These are phyloP conservation scores for Schizochytrium sp. DNA, from an alignment of 108 stramenopile genomes.

Conservation along the genomic window DNA sequence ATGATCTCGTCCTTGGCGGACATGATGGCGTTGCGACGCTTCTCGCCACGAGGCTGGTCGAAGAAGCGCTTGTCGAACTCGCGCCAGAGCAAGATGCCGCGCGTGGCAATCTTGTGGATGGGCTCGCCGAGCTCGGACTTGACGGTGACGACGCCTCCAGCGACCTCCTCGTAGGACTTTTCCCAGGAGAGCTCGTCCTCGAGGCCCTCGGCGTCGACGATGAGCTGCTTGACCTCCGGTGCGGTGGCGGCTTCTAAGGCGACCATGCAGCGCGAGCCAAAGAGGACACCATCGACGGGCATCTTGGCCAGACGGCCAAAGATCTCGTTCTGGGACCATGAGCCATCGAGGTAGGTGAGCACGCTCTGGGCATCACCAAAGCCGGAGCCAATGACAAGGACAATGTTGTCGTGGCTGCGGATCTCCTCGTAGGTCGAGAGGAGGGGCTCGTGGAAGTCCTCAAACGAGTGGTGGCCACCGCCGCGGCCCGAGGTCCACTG, in stretches of 20 bases:
- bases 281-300: slow-evolving; percentile 22
- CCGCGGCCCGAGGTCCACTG: slow-evolving; percentile 28
- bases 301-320: neutral
- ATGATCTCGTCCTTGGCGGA: slow-evolving; percentile 21
- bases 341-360: slow-evolving; percentile 5
- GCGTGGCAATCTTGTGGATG: slow-evolving; percentile 22
- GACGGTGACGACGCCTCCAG: slow-evolving; percentile 24
- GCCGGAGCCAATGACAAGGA: slow-evolving; percentile 18
- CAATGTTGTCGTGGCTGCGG: slow-evolving; percentile 1
- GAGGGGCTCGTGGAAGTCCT: slow-evolving; percentile 23
- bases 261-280: slow-evolving; percentile 28
- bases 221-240: slow-evolving; percentile 25
- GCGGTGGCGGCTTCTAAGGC: slow-evolving; percentile 20
- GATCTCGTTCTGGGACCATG: neutral
- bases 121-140: slow-evolving; percentile 24
- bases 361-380: slow-evolving; percentile 8
- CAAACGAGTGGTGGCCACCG: slow-evolving; percentile 26
- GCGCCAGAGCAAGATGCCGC: slow-evolving; percentile 20
- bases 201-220: slow-evolving; percentile 16
- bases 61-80: slow-evolving; percentile 19
- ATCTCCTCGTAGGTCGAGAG: slow-evolving; percentile 25
- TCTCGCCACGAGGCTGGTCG: neutral
- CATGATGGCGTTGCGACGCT: neutral
- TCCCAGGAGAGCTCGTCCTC: slow-evolving; percentile 18
- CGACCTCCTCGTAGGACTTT: slow-evolving; percentile 7